Evolutionary conservation across 176 grass and related monocot genomes (phyloP).

Genomic region (Neostapfia colusana): DNA sequence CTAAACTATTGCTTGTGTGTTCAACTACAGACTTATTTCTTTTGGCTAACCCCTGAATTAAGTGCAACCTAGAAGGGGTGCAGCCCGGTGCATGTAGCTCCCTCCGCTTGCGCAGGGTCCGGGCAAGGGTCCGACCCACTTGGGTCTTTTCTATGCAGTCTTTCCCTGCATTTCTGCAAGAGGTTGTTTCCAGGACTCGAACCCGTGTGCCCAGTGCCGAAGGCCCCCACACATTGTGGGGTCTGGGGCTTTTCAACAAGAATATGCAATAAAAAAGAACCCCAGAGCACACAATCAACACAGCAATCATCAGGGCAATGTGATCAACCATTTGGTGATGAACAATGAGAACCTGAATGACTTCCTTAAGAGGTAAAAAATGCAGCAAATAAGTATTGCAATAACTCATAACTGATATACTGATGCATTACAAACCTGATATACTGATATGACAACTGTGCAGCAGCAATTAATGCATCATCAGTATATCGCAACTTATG

Average conservation of each 20-base stretch:
- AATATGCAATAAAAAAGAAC: background rate
- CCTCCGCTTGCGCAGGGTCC: too few relatives aligned
- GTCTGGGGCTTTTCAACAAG: background rate
- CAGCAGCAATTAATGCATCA: slow-evolving; percentile 84
- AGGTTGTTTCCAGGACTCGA: too few relatives aligned
- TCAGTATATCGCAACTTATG: slow-evolving; percentile 93
- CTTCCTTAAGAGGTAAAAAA: background rate
- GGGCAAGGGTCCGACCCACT: too few relatives aligned
- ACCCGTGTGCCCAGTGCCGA: too few relatives aligned
- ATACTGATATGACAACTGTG: slow-evolving; percentile 91
- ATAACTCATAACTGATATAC: background rate
- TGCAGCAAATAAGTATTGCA: too few relatives aligned
- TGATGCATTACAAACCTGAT: slow-evolving; percentile 64
- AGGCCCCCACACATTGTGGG: too few relatives aligned
- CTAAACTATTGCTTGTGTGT: background rate
- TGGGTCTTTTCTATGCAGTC: too few relatives aligned
- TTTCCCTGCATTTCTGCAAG: too few relatives aligned
- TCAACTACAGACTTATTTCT: background rate
- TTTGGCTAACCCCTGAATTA: background rate
- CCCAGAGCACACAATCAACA: background rate
- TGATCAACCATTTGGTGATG: background rate
- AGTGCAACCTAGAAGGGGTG: background rate
- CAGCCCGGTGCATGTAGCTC: too few relatives aligned
- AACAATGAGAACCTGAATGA: background rate
- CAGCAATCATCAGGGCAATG: background rate